A percentile compares a stretch with the other conserved stretches of the same genome.
Conservation (phyloP, 2,329 filamentous ascomycete species). For the Talaromyces sp. region DNA sequence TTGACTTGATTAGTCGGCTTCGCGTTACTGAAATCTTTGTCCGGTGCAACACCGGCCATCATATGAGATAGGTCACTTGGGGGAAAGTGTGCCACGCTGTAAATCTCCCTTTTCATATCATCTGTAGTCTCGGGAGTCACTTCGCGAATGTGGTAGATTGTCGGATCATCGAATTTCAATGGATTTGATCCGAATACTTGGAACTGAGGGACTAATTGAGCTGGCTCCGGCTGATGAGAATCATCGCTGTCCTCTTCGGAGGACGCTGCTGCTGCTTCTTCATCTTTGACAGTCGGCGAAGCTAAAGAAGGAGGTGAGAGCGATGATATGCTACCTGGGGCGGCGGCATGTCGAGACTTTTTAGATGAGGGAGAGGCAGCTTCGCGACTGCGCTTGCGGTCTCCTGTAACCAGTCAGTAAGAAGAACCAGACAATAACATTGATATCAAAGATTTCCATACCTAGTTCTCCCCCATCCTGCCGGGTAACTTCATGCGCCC, state of each 20-base stretch:
- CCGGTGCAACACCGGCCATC: slow-evolving; percentile 82
- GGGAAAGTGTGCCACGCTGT: slow-evolving; percentile 80
- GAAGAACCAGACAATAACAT: neutral
- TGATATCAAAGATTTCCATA: slow-evolving; percentile 7
- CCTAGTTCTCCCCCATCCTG: slow-evolving; percentile 57
- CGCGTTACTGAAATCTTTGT: slow-evolving; percentile 90
- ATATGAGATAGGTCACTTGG: slow-evolving; percentile 72
- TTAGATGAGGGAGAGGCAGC: slow-evolving; percentile 36
- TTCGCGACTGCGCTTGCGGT: slow-evolving; percentile 17
- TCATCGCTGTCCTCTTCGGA: slow-evolving; percentile 56
- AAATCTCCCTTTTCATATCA: slow-evolving; percentile 82
- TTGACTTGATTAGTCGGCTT: slow-evolving; percentile 94
- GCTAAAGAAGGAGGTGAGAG: slow-evolving; percentile 39
- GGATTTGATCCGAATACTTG: slow-evolving; percentile 92
- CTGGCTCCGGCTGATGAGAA: slow-evolving; percentile 56
- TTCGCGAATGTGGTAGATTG: slow-evolving; percentile 84
- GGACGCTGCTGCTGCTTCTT: slow-evolving; percentile 58
- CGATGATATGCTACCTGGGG: slow-evolving; percentile 35
- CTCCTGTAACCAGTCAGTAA: slow-evolving; percentile 8
- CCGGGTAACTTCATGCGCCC: slow-evolving; percentile 58
- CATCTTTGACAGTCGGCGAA: slow-evolving; percentile 49
- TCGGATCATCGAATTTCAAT: slow-evolving; percentile 83
- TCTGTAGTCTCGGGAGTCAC: slow-evolving; percentile 70
- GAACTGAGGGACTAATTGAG: slow-evolving; percentile 62
- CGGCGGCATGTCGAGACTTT: slow-evolving; percentile 31